Conservation (phyloP, 345 rosid species). For the Bruguiera sexangula region DNA sequence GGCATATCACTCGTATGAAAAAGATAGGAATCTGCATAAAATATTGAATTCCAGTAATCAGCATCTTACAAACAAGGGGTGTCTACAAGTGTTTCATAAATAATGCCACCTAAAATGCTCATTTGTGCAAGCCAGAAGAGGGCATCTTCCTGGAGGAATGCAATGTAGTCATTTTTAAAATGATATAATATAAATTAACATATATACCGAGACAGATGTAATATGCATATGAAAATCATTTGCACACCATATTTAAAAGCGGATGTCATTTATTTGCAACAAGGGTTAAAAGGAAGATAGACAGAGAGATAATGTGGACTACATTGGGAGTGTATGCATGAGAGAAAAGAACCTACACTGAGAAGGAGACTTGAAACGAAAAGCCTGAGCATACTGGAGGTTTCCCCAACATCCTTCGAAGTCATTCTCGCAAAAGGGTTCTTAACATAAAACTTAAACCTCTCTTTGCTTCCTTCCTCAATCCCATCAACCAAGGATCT, state of each 20-base stretch:
- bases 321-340: neutral
- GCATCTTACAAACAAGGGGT: neutral
- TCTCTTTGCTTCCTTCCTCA: constrained; percentile 63
- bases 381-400: constrained; percentile 69
- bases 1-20: constrained; percentile 86
- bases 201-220: neutral
- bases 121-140: no score
- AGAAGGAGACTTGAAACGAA: constrained; percentile 75
- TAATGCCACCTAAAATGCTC: neutral
- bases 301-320: neutral
- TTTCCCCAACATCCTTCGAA: constrained; percentile 76
- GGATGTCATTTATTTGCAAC: no score
- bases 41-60: constrained; percentile 24
- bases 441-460: constrained; percentile 62
- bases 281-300: neutral
- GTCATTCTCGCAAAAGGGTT: constrained; percentile 87
- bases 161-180: no score
- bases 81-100: no score
- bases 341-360: constrained; percentile 64
- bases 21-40: constrained; percentile 83
- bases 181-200: neutral
- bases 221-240: no score
- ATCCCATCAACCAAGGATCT: constrained; percentile 81
- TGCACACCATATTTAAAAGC: no score
- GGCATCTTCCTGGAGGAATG: no score